Base-by-base conservation (phyloP, 2,329 filamentous ascomycete genomes). In the Pseudomassariella vexata region DNA sequence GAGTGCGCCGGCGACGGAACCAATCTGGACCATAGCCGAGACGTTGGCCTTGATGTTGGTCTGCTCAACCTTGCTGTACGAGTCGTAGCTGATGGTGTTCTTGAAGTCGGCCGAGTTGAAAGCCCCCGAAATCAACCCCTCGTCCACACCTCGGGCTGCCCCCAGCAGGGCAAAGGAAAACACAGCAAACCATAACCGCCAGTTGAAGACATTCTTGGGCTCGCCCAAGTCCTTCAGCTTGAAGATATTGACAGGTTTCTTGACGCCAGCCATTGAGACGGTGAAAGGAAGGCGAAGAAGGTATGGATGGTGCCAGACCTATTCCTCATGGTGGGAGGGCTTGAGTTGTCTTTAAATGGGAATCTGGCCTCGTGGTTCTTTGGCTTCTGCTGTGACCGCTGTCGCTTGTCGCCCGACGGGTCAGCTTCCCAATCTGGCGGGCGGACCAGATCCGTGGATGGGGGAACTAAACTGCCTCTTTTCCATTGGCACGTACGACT, bases 21-120 rank as follows among this genome's bases (percentile, higher is more conserved):
- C 84, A 47, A 88, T 76, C 57, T 88, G 84, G 0, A 89, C 84
- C 84, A 89, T 89, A 28, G 81, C 74, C 2, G 82, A 82, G 34
- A 89, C 82, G 55, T 89, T 89, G 45, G 73, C 78, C 57, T 83
- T 78, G 60, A 82, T 79, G 53, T 84, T 78, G 39, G 81, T 78
- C 49, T 72, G 63, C 28, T 74, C 66, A 4, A 68, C 61, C 0
- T 56, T 46, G 27, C 57, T 62, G 47, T 79, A 77, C 2, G 65
- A 61, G 5, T 63, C 57, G 39, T 78, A 75, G 43, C 75, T 48
- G 50, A 85, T 81, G 20, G 65, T 66, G 1, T 54, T 43, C 44
- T 79, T 69, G 53, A 85, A 85, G 31, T 79, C 65, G 41, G 69
- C 63, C n/a, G 76, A 77, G 49, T 76, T 74, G 56, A 84, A 79